These are phyloP conservation scores for Cyphellophora europaea DNA, from an alignment of 2,329 filamentous ascomycete species.

Conservation along the genomic window DNA sequence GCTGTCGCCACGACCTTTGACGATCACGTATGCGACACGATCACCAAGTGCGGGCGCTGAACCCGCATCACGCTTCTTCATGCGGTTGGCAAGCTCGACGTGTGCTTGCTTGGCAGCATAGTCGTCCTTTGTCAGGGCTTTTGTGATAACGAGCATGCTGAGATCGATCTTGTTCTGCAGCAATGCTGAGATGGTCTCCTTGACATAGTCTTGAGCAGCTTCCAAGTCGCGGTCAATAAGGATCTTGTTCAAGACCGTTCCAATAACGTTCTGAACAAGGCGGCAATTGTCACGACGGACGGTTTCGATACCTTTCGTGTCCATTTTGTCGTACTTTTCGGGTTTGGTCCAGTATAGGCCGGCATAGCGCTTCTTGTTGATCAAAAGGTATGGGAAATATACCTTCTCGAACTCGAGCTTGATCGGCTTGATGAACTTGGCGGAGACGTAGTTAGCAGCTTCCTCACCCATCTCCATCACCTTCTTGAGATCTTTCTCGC, in stretches of 20 bases:
- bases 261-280: conserved; percentile 91
- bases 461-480: conserved; percentile 95
- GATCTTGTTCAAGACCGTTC: conserved; percentile 91
- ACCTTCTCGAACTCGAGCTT: conserved; percentile 99
- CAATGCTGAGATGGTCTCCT: conserved; percentile 87
- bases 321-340: conserved; percentile 98
- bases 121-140: conserved; percentile 82
- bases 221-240: conserved; percentile 85
- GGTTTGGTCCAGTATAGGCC: conserved; percentile 96
- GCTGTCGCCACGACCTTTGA: conserved; percentile 78
- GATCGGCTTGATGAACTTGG: conserved; percentile 91
- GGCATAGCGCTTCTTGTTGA: conserved; percentile 99
- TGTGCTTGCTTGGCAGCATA: conserved; percentile 93
- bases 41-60: conserved; percentile 89
- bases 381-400: conserved; percentile 93
- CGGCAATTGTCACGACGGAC: conserved; percentile 94
- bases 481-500: conserved; percentile 73
- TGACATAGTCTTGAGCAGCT: conserved; percentile 92
- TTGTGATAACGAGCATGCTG: conserved; percentile 98
- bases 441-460: conserved; percentile 77
- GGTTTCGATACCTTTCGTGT: conserved; percentile 98
- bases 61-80: conserved; percentile 93
- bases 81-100: conserved; percentile 86
- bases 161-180: conserved; percentile 97
- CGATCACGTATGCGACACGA: conserved; percentile 95